phyloP scores from a whole-genome alignment of 2,329 filamentous ascomycete genomes.

The Zarea fungicola region DNA sequence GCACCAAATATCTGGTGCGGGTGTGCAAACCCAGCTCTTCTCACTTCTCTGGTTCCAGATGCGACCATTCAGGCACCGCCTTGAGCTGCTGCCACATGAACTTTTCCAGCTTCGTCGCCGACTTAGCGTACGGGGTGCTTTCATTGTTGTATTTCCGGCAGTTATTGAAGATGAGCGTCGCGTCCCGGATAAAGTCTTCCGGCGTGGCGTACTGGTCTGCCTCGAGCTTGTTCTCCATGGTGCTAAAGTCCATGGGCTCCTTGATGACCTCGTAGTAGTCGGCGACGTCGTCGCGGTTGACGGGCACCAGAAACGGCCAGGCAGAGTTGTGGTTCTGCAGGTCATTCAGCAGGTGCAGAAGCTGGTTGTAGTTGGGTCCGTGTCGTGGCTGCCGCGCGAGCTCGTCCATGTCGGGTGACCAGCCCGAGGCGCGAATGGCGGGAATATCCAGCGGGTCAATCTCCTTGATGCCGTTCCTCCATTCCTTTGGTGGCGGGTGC shows the following conservation, averaged over 20 bases:
- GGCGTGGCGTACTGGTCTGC: conserved; percentile 87
- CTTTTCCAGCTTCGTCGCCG: conserved; percentile 86
- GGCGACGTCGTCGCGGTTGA: conserved; percentile 93
- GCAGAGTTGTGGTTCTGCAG: conserved; percentile 89
- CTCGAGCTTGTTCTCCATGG: conserved; percentile 94
- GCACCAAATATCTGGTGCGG: too few relatives aligned
- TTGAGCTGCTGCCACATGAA: conserved; percentile 94
- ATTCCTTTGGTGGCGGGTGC: conserved; percentile 78
- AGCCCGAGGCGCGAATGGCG: conserved; percentile 86
- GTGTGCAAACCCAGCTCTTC: too few relatives aligned
- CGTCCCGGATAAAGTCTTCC: conserved; percentile 88
- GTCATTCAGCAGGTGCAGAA: conserved; percentile 88
- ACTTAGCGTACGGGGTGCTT: conserved; percentile 90
- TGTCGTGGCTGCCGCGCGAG: conserved; percentile 90
- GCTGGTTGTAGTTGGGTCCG: conserved; percentile 91
- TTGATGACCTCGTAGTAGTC: conserved; percentile 99
- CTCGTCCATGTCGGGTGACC: conserved; percentile 97
- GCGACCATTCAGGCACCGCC: conserved; percentile 87
- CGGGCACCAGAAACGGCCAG: conserved; percentile 92
- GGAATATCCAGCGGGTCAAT: conserved; percentile 85
- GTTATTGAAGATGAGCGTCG: conserved; percentile 86
- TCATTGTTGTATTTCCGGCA: conserved; percentile 96
- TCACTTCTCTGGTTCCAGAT: conserved; percentile 47
- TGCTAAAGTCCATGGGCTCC: conserved; percentile 92
- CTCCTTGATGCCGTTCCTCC: conserved; percentile 66